Evolutionary conservation across 2,329 filamentous ascomycete genomes (phyloP), one percentile per base, ranked within the genome.

Genomic region (Ophidiomyces ophidiicola): DNA sequence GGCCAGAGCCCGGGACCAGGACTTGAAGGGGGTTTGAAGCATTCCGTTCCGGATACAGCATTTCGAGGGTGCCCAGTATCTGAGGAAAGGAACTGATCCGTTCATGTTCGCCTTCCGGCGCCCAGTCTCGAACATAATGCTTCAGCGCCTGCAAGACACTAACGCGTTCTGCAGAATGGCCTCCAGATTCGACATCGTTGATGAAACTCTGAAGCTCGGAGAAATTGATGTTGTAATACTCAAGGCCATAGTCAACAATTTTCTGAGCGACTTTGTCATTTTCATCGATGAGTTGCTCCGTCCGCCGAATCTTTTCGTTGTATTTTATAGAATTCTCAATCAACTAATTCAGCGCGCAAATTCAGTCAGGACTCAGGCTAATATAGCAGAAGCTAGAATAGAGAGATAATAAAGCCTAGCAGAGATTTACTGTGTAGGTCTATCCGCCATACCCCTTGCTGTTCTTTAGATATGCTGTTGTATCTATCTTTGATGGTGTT

Each of bases 301-400:
- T 55, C 1, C 55, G 54, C 10, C 60, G 53, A 12, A 74, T 64
- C 45, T 71, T 74, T 42, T 72, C 67, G 1, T 69, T 68, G 48
- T 76, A 80, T 32, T 71, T 62, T 28, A 77, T 53, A 1, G 67
- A 57, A n/a, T 70, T 67, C 45, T 77, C 72, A 1, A 80, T 65
- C 2, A 71, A 17, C 64, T 69, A 34, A 23, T n/a, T 8, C 21
- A 28, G 10, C 5, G 18, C 8, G 23, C n/a, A 29, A n/a, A 6
- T 2, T 33, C 10, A 19, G 4, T 14, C 31, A 11, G 10, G 6
- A n/a, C 5, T 20, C 3, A 33, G 23, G 31, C 4, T 11, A 33
- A 33, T 8, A 3, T 5, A 19, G 24, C n/a, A n/a, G n/a, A n/a
- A n/a, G n/a, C n/a, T n/a, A n/a, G n/a, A n/a, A n/a, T n/a, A n/a